These are phyloP conservation scores for Durio zibethinus DNA, from an alignment of 345 rosid genomes.

Conservation along the genomic window DNA sequence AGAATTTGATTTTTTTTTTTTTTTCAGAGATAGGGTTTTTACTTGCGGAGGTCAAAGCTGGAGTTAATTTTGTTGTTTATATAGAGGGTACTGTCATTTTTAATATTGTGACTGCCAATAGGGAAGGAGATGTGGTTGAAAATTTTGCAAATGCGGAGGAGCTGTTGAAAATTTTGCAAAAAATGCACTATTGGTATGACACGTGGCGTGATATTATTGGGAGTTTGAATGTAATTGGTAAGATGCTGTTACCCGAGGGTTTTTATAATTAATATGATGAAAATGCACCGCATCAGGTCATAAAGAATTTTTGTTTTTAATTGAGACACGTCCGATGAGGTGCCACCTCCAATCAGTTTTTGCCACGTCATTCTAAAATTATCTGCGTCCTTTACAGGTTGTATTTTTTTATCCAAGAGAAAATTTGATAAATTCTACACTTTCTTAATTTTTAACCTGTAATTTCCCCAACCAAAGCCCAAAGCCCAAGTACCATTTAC, in stretches of 20 bases:
- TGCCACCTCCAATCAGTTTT: slow-evolving; percentile 15
- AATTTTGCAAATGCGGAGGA: neutral
- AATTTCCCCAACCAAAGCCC: no score
- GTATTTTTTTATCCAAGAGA: no score
- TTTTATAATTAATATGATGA: neutral
- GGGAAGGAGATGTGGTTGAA: no score
- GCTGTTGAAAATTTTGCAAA: neutral
- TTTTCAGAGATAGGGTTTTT: slow-evolving; percentile 15
- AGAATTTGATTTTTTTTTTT: neutral
- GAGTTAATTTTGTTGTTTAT: neutral
- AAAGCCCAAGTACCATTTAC: neutral
- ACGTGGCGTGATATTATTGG: neutral
- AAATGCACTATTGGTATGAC: no score
- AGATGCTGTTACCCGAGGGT: neutral
- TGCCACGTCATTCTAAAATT: slow-evolving; percentile 30
- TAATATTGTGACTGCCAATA: slow-evolving; percentile 1
- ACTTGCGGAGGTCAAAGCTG: neutral
- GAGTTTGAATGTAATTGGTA: no score
- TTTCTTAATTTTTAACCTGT: no score
- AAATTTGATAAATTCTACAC: no score
- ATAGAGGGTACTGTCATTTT: neutral
- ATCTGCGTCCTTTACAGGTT: neutral
- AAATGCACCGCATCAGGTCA: neutral
- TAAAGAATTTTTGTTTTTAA: neutral
- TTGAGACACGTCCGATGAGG: slow-evolving; percentile 29